Conservation (phyloP, 495 filamentous ascomycete species). For the Cercophora sp. region DNA sequence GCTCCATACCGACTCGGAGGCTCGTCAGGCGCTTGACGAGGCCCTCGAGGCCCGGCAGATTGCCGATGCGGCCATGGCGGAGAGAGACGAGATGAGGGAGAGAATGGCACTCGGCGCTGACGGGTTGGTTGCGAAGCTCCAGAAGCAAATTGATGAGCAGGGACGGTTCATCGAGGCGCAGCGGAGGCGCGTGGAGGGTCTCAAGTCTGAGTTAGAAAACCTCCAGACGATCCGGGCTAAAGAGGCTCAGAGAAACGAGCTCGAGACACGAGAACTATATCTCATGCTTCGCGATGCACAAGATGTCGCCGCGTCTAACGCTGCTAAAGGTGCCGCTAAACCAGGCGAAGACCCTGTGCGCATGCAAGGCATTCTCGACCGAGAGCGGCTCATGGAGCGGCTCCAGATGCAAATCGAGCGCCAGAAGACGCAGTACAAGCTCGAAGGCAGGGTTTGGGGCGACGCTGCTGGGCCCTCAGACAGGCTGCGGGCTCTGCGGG, state of each 20-base stretch:
- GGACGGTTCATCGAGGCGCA: conserved; percentile 84
- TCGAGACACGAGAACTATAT: conserved; percentile 94
- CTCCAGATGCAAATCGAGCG: conserved; percentile 92
- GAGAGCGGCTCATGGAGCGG: conserved; percentile 84
- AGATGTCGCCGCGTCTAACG: conserved; percentile 84
- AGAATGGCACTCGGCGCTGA: conserved; percentile 91
- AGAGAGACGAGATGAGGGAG: conserved; percentile 93
- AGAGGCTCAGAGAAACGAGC: conserved; percentile 89
- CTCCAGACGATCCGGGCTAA: conserved; percentile 81
- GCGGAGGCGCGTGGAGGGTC: conserved; percentile 72
- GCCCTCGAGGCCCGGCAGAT: conserved; percentile 83
- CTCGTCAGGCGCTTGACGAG: conserved; percentile 85
- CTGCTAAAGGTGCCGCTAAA: conserved; percentile 63
- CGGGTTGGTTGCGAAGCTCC: conserved; percentile 86
- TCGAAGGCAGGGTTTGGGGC: conserved; percentile 92
- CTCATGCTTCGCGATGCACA: conserved; percentile 98
- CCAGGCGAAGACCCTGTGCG: conserved; percentile 62
- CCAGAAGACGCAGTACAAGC: conserved; percentile 96
- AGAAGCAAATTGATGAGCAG: conserved; percentile 91
- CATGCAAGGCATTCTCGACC: conserved; percentile 89
- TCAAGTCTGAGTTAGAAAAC: conserved; percentile 86
- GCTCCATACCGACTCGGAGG: conserved; percentile 93
- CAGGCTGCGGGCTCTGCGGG: conserved; percentile 82
- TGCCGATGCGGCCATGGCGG: conserved; percentile 90
- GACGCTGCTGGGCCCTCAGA: conserved; percentile 81